These are phyloP conservation scores for Protomyces macrosporus DNA, from an alignment of 1,139 yeast genomes.

Conservation along the genomic window DNA sequence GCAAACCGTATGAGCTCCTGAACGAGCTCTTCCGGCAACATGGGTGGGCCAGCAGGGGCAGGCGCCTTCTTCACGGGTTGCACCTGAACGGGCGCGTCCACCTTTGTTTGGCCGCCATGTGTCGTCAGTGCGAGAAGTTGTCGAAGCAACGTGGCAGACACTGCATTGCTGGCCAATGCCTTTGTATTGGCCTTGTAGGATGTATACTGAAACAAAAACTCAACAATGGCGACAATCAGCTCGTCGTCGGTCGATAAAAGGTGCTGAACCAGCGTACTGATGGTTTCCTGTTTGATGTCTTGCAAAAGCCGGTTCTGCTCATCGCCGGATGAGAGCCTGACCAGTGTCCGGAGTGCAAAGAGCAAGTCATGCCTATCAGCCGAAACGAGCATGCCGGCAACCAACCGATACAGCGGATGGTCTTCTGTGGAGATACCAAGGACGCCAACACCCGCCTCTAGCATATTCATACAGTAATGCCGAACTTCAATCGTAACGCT, in stretches of 20 bases:
- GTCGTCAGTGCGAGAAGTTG: conserved; percentile 56
- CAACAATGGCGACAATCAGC: conserved; percentile 58
- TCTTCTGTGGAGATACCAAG: conserved; percentile 62
- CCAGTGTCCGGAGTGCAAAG: conserved; percentile 41
- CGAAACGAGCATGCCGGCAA: conserved; percentile 31
- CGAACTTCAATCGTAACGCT: conserved; percentile 55
- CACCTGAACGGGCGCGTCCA: background rate
- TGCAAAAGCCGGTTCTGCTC: conserved; percentile 36
- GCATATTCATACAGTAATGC: conserved; percentile 67
- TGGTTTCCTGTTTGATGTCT: conserved; percentile 33
- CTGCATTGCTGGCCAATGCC: conserved; percentile 28
- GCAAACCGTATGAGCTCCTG: conserved; percentile 57
- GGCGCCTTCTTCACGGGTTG: background rate
- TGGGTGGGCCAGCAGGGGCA: conserved; percentile 59
- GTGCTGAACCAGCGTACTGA: conserved; percentile 42
- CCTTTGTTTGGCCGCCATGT: conserved; percentile 43
- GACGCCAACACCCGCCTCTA: conserved; percentile 80
- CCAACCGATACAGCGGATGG: conserved; percentile 40
- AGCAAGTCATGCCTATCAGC: conserved; percentile 42
- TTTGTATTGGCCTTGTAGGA: conserved; percentile 45
- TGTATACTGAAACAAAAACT: conserved; percentile 61
- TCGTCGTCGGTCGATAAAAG: conserved; percentile 51
- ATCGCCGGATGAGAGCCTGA: conserved; percentile 43
- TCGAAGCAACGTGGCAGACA: conserved; percentile 33
- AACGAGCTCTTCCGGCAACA: conserved; percentile 55